Evolutionary conservation across 352 stramenopile species (phyloP), one percentile per base, ranked within the genome.

Genomic region (Phytophthora pinifolia): DNA sequence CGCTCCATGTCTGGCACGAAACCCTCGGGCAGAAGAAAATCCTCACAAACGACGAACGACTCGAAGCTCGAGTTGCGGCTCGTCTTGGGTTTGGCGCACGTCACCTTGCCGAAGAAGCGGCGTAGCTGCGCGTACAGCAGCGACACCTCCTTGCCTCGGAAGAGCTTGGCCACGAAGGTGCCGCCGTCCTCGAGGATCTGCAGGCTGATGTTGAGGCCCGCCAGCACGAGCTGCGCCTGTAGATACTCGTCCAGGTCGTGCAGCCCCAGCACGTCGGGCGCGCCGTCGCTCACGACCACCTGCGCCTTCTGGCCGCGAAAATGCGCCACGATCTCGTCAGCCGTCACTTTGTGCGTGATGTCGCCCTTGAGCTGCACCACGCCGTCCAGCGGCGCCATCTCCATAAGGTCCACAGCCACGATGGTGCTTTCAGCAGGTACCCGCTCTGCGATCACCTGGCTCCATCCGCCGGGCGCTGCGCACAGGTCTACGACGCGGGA

Each of bases 271-370:
- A 99, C 97, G 55, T 99, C 98, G 1, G 98, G 98, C 5, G 98
- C 98, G 38, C 98, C 98, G 76, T 99, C 98, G 55, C 95, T 99
- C 9, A 99, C 91, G 6, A 99, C 97, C 1, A 99, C 69, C 48
- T 99, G 94, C 18, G 97, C 97, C 27, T 96, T 89, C 27, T 93
- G 61, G 27, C 83, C 83, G 2, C 63, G 41, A 47, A 92, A 91
- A 17, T 71, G 75, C 25, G 70, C 65, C 41, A 92, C 76, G 62
- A 92, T 92, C 32, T 61, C 67, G 54, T 91, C 82, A 2, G 79
- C 80, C 1, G 86, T 93, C 13, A 69, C 52, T 42, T 88, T 76
- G 72, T 87, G 74, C 34, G 83, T 95, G 63, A 95, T 92, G 66
- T 95, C 86, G 27, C 83, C 83, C 58, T 94, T 66, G 34, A 94